Conservation (phyloP, 2,329 filamentous ascomycete species). For the Akanthomyces uredinophilus region DNA sequence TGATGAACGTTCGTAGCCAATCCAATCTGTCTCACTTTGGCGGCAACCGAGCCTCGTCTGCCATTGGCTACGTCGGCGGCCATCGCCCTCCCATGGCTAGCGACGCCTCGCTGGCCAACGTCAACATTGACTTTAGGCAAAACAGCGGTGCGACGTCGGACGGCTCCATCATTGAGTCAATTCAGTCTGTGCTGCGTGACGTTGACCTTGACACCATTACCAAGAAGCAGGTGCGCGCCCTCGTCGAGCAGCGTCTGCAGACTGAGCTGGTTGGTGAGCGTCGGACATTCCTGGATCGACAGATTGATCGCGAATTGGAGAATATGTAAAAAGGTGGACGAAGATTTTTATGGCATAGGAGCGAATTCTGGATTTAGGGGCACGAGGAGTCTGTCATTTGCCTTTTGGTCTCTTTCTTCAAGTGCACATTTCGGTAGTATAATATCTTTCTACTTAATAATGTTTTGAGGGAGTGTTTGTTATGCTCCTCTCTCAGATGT, state of each 20-base stretch:
- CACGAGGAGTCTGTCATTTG: conserved; percentile 3
- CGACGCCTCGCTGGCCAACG: conserved; percentile 43
- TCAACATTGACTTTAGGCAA: conserved; percentile 58
- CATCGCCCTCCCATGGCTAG: conserved; percentile 40
- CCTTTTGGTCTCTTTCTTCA: background rate
- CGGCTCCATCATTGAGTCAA: conserved; percentile 73
- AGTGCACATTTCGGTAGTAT: background rate
- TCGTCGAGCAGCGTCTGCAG: conserved; percentile 91
- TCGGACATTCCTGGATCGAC: conserved; percentile 81
- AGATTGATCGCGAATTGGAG: conserved; percentile 89
- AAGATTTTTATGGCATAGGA: background rate
- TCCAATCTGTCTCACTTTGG: conserved; percentile 43
- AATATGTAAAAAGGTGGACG: conserved; percentile 62
- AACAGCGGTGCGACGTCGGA: conserved; percentile 67
- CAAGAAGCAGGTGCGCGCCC: conserved; percentile 90
- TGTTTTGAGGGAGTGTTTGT: background rate
- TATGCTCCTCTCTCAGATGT: background rate
- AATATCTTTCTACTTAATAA: conserved; percentile 5
- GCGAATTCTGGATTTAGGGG: background rate
- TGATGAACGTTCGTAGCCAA: conserved; percentile 51
- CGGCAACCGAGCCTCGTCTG: conserved; percentile 39
- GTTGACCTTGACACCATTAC: conserved; percentile 96
- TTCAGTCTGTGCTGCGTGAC: conserved; percentile 75
- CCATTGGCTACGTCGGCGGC: conserved; percentile 45
- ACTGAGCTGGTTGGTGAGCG: conserved; percentile 83